A percentile compares a stretch with the other conserved stretches of the same genome.
phyloP scores from a whole-genome alignment of 2,329 filamentous ascomycete genomes.

The Cordyceps farinosa region DNA sequence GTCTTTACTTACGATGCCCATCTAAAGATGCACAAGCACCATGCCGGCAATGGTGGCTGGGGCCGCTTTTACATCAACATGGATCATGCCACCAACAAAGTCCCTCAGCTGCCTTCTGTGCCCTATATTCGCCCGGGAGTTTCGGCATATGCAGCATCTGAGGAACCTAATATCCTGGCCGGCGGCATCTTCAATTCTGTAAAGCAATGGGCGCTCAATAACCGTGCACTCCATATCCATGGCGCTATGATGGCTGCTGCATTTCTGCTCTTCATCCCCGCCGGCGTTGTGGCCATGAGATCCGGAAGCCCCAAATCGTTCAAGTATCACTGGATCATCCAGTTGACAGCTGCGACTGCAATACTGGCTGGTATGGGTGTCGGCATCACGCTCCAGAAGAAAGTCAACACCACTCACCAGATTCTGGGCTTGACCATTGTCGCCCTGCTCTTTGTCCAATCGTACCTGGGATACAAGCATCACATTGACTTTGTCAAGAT shows the following conservation, averaged over 20 bases:
- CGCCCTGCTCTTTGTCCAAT: slow-evolving; percentile 17
- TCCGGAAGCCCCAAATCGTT: slow-evolving; percentile 20
- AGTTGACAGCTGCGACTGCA: slow-evolving; percentile 3
- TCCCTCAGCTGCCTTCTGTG: slow-evolving; percentile 11
- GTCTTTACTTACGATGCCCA: slow-evolving; percentile 19
- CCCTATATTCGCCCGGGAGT: slow-evolving; percentile 15
- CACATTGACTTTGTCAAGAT: slow-evolving; percentile 22
- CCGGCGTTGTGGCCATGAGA: slow-evolving; percentile 21
- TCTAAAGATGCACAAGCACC: slow-evolving; percentile 20
- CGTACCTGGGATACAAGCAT: slow-evolving; percentile 21
- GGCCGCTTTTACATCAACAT: slow-evolving; percentile 23
- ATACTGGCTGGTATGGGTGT: background rate
- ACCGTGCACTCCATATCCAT: slow-evolving; percentile 17
- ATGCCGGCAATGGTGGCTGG: slow-evolving; percentile 19
- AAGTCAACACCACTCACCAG: slow-evolving; percentile 18
- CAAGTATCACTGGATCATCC: slow-evolving; percentile 23
- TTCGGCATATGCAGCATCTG: slow-evolving; percentile 17
- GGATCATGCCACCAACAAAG: slow-evolving; percentile 20
- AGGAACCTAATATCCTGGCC: slow-evolving; percentile 11
- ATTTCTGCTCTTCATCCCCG: slow-evolving; percentile 21
- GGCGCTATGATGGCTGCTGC: slow-evolving; percentile 21
- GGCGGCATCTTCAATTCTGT: background rate
- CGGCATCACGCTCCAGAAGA: background rate
- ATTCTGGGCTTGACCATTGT: slow-evolving; percentile 19
- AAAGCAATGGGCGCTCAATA: slow-evolving; percentile 1